Conservation (phyloP, 306 rosid species). For the Corylus americana region DNA sequence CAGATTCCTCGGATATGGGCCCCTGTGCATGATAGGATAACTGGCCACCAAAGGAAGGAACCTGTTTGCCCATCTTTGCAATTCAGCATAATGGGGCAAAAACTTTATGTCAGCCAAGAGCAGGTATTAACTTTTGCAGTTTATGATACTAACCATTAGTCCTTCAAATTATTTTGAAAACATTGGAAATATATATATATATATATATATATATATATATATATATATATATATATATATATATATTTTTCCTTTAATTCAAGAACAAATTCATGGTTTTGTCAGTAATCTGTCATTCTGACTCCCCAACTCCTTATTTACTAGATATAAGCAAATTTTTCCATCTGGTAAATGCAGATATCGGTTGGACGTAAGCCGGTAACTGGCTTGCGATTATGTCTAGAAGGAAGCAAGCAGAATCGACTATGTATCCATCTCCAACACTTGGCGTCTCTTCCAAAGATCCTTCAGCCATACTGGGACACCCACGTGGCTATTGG, state of each 20-base stretch:
- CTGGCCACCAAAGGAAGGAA: conserved; percentile 89
- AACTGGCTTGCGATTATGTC: conserved; percentile 68
- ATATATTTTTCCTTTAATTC: too few relatives aligned
- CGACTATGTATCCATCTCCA: conserved; percentile 78
- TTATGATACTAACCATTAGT: neutral
- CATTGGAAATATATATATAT: neutral
- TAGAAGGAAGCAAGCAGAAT: conserved; percentile 80
- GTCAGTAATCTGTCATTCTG: neutral
- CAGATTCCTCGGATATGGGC: conserved; percentile 88
- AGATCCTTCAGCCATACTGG: conserved; percentile 75
- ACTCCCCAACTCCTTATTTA: neutral
- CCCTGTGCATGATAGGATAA: conserved; percentile 61
- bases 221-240: neutral
- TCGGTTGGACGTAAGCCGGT: conserved; percentile 87
- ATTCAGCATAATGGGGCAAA: conserved; percentile 96
- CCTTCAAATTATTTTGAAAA: neutral
- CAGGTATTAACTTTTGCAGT: conserved; percentile 52
- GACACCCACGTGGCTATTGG: conserved; percentile 75
- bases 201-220: neutral
- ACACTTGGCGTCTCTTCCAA: conserved; percentile 75
- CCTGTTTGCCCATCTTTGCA: conserved; percentile 95
- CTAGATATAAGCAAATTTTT: neutral
- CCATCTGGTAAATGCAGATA: conserved; percentile 49
- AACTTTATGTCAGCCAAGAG: conserved; percentile 86
- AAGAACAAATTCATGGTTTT: neutral